Evolutionary conservation across 495 filamentous ascomycete genomes (phyloP), one percentile per base, ranked within the genome.

Genomic region (Aspergillus homomorphus): DNA sequence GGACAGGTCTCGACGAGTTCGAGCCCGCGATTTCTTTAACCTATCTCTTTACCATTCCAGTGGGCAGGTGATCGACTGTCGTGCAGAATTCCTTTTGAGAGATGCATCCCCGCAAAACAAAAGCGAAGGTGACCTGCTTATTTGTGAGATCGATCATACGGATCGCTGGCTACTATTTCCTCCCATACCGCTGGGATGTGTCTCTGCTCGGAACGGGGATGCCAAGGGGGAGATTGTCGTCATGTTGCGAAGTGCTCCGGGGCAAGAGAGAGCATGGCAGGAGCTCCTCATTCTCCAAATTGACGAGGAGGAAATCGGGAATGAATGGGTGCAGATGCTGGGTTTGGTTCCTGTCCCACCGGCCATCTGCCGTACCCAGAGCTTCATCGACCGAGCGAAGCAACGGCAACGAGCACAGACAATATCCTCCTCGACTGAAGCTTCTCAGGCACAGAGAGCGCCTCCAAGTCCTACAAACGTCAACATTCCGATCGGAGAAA

Each of bases 151-250:
- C 51, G 89, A 91, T 46, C 80, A 80, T 58, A 79, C 80, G 15
- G 80, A 86, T 22, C 80, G 85, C n/a, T 97, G 91, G 89, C 77
- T 99, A 23, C 82, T 99, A 0, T 96, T 98, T 69, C 89, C 93
- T 15, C 92, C 95, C 2, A 78, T 96, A 44, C 78, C 86, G 26
- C 75, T 80, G 24, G 72, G 77, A 44, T 81, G 77, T 56, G 79
- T 95, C 42, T 97, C 94, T 19, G 91, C 93, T 23, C 86, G 94
- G 12, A 82, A 76, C 54, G 91, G 92, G 19, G 89, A 93, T 46
- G 65, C 73, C 28, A 80, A 80, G 38, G 80, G 82, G 3, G 86
- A 93, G 61, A 77, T 98, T 45, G 76, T 96, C 3, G 77, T 94
- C 30, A 96, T 96, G 92, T 80, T 96, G 26, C 85, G 91, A 62